Evolutionary conservation across 805 yeast species (phyloP).

Genomic region (Yarrowia keelungensis): DNA sequence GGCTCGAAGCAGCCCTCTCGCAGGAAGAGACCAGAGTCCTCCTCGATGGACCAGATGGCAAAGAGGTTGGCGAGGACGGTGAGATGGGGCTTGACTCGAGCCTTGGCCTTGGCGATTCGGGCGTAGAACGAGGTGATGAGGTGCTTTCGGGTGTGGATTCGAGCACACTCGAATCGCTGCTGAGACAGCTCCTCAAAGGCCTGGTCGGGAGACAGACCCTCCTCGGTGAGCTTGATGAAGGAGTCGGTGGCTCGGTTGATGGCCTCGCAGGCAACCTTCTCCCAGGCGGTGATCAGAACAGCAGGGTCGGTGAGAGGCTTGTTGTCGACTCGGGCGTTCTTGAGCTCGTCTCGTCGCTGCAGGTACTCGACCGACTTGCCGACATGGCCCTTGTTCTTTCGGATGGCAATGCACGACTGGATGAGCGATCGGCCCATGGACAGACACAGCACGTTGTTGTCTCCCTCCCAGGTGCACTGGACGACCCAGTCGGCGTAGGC

Average conservation of each 20-base stretch:
- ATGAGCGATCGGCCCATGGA: slow-evolving; percentile 81
- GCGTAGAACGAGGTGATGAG: slow-evolving; percentile 52
- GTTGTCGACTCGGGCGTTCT: slow-evolving; percentile 41
- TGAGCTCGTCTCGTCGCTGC: slow-evolving; percentile 44
- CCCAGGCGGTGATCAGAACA: slow-evolving; percentile 50
- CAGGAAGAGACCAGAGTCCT: slow-evolving; percentile 75
- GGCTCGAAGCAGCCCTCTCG: slow-evolving; percentile 65
- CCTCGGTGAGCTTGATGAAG: slow-evolving; percentile 43
- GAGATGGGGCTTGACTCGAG: slow-evolving; percentile 58
- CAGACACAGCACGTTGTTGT: slow-evolving; percentile 83
- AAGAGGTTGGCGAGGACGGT: slow-evolving; percentile 65
- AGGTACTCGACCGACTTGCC: slow-evolving; percentile 59
- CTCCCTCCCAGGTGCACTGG: slow-evolving; percentile 99
- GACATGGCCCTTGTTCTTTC: slow-evolving; percentile 54
- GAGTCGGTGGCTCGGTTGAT: slow-evolving; percentile 49
- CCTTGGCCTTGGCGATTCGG: slow-evolving; percentile 50
- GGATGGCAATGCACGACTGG: slow-evolving; percentile 55
- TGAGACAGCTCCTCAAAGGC: slow-evolving; percentile 54
- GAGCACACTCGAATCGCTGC: slow-evolving; percentile 53
- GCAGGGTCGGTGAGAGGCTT: slow-evolving; percentile 45
- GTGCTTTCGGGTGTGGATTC: slow-evolving; percentile 52
- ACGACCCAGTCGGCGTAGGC: slow-evolving; percentile 93
- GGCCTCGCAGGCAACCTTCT: slow-evolving; percentile 49
- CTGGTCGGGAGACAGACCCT: slow-evolving; percentile 47
- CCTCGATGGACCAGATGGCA: slow-evolving; percentile 70